These are phyloP conservation scores for Colletotrichum somersetense DNA, from an alignment of 2,329 filamentous ascomycete genomes.

Conservation along the genomic window DNA sequence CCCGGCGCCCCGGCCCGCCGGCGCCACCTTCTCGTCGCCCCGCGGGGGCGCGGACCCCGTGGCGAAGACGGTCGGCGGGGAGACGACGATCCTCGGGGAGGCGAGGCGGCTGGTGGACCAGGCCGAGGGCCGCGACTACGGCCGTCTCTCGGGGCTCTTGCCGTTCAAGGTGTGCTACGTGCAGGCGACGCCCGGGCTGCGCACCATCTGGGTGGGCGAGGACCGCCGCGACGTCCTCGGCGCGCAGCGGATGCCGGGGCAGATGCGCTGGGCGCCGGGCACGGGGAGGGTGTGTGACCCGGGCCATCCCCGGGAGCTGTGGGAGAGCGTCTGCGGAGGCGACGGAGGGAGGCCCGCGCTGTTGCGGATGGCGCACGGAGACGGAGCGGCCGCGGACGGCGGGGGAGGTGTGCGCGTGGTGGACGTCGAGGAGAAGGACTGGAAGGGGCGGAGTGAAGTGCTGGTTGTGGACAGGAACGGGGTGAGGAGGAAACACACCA, in stretches of 20 bases:
- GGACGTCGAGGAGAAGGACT: conserved; percentile 35
- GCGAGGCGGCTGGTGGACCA: conserved; percentile 15
- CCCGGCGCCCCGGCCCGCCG: background rate
- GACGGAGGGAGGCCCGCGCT: conserved; percentile 27
- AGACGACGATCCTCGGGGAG: conserved; percentile 12
- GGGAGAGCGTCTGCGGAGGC: conserved; percentile 13
- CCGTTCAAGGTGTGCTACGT: conserved; percentile 59
- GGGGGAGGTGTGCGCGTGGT: conserved; percentile 14
- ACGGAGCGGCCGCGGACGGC: background rate
- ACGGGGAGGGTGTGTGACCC: conserved; percentile 33
- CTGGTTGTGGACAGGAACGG: conserved; percentile 23
- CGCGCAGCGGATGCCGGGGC: conserved; percentile 54
- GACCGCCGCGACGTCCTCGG: conserved; percentile 59
- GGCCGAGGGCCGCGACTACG: conserved; percentile 39
- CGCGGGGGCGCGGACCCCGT: background rate
- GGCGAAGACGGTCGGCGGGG: conserved; percentile 14
- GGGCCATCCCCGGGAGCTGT: conserved; percentile 19
- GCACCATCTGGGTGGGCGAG: conserved; percentile 56
- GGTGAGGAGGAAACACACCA: conserved; percentile 16
- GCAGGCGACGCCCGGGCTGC: conserved; percentile 54
- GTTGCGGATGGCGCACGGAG: conserved; percentile 36
- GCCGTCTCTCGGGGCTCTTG: conserved; percentile 57
- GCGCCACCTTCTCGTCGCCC: conserved; percentile 10
- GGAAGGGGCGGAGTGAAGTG: conserved; percentile 38
- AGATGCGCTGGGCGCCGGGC: conserved; percentile 45